phyloP scores from a whole-genome alignment of 2,329 filamentous ascomycete species.

The Cordyceps cateniannulata region DNA sequence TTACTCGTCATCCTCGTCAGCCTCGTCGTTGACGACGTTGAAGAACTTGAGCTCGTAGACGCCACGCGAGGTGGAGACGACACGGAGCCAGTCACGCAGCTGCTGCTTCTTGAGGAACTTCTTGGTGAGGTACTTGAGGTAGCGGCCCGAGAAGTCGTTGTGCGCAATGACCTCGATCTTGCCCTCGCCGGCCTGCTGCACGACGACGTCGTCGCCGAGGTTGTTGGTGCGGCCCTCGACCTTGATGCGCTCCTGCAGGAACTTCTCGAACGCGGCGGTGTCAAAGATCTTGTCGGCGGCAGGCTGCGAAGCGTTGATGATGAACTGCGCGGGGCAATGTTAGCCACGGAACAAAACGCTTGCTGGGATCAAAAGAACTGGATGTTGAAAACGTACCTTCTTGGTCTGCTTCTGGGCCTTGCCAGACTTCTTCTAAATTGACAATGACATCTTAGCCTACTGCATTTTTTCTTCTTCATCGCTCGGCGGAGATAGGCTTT shows the following conservation, averaged over 20 bases:
- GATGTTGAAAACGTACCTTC: conserved; percentile 54
- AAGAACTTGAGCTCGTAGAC: conserved; percentile 99
- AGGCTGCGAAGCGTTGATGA: conserved; percentile 99
- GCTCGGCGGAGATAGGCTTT: neutral
- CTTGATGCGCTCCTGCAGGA: conserved; percentile 99
- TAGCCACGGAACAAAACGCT: conserved; percentile 7
- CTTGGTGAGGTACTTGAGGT: conserved; percentile 99
- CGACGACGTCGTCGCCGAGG: conserved; percentile 87
- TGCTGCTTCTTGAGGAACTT: conserved; percentile 99
- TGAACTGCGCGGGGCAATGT: conserved; percentile 56
- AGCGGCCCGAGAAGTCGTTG: conserved; percentile 96
- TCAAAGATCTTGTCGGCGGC: conserved; percentile 99
- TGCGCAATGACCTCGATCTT: conserved; percentile 98
- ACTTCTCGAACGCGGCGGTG: conserved; percentile 97
- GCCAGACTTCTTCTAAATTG: conserved; percentile 60
- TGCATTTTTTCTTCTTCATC: conserved; percentile 46
- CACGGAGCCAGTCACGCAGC: conserved; percentile 99
- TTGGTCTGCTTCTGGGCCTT: conserved; percentile 77
- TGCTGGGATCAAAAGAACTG: no score
- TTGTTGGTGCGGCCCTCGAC: conserved; percentile 97
- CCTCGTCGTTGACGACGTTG: conserved; percentile 99
- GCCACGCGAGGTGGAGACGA: conserved; percentile 95
- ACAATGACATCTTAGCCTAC: conserved; percentile 83
- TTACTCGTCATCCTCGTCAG: conserved; percentile 98
- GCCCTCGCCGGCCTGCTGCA: conserved; percentile 87